Conservation (phyloP, 768 basidiomycete species). For the Trametes elegans region DNA sequence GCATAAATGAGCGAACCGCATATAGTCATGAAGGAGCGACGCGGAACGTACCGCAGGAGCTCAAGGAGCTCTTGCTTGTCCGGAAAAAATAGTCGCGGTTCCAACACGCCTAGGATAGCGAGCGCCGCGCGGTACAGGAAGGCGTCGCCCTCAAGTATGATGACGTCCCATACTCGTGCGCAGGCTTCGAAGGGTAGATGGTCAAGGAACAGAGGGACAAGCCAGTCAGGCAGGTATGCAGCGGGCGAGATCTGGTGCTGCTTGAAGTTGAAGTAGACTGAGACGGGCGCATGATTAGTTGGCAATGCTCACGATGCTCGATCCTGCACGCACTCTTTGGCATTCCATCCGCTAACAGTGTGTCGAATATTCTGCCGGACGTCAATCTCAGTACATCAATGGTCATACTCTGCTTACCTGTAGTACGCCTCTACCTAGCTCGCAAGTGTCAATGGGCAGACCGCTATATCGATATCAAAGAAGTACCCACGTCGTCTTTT, state of each 20-base stretch:
- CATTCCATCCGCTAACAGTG: conserved; percentile 88
- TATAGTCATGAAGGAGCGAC: not conserved
- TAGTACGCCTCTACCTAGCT: conserved; percentile 86
- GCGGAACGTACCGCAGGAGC: conserved; percentile 58
- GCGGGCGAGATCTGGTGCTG: conserved; percentile 87
- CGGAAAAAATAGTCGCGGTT: conserved; percentile 87
- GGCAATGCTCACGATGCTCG: not conserved
- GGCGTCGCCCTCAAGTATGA: conserved; percentile 85
- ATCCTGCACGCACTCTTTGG: conserved; percentile 67
- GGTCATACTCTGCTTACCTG: conserved; percentile 47
- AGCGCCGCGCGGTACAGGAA: conserved; percentile 85
- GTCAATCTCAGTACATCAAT: conserved; percentile 14
- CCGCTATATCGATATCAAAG: conserved; percentile 12
- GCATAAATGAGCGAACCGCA: not conserved
- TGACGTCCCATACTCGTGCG: conserved; percentile 85
- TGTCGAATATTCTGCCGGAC: conserved; percentile 78
- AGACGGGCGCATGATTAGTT: not conserved
- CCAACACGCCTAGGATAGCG: conserved; percentile 79
- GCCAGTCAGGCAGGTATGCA: conserved; percentile 81
- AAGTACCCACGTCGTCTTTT: conserved; percentile 74
- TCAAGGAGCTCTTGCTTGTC: conserved; percentile 76
- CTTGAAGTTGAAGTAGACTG: conserved; percentile 94
- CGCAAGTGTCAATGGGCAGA: conserved; percentile 20
- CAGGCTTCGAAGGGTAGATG: conserved; percentile 92
- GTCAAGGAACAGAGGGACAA: conserved; percentile 75